Percentiles rank a stretch among this genome's conserved stretches.
Evolutionary conservation across 2,329 filamentous ascomycete genomes (phyloP).

Genomic region (Colletotrichum eleusines): DNA sequence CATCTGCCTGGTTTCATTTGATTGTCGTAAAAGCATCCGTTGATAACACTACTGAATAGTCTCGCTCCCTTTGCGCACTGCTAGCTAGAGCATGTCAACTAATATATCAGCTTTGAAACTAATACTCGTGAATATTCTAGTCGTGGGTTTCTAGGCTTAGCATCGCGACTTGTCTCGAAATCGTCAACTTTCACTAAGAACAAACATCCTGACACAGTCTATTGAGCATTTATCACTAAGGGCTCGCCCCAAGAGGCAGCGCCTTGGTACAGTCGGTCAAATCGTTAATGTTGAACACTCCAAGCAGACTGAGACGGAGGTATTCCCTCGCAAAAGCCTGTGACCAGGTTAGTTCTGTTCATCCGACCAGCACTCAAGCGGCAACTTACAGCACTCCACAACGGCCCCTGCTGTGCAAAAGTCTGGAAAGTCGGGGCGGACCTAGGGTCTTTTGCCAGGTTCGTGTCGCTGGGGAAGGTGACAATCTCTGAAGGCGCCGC

Average conservation of each 20-base stretch:
- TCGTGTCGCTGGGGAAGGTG: constrained; percentile 57
- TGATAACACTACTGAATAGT: too few species aligned
- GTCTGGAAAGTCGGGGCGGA: constrained; percentile 53
- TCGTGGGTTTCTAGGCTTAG: too few species aligned
- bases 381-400: constrained; percentile 57
- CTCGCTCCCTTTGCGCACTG: too few species aligned
- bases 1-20: too few species aligned
- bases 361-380: background rate
- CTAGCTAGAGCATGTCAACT: too few species aligned
- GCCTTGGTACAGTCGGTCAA: constrained; percentile 67
- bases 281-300: constrained; percentile 68
- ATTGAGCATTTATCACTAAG: too few species aligned
- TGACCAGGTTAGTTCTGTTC: background rate
- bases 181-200: too few species aligned
- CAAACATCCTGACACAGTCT: too few species aligned
- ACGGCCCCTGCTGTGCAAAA: constrained; percentile 52
- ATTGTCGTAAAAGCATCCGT: too few species aligned
- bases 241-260: constrained; percentile 55
- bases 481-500: constrained; percentile 50
- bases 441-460: constrained; percentile 52
- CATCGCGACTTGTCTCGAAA: too few species aligned
- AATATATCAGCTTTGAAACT: too few species aligned
- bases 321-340: constrained; percentile 66
- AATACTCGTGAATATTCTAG: background rate
- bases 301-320: constrained; percentile 65